Conservation (phyloP, 176 grass and related monocot genomes). For the Phyllostachys edulis region DNA sequence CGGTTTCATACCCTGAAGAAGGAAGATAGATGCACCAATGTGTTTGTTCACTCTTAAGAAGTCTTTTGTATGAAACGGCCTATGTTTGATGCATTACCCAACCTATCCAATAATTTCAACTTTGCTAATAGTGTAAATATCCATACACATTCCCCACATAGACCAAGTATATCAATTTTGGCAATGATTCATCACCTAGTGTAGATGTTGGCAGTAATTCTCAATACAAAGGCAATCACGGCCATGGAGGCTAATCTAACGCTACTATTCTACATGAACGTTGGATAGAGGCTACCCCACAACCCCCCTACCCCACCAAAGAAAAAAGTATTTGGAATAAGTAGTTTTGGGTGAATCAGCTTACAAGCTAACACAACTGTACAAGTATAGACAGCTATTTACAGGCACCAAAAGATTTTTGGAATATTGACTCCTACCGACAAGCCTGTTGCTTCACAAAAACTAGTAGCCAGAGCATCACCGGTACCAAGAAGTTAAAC, state of each 20-base stretch:
- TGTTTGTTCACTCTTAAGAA: neutral
- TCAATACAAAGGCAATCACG: conserved; percentile 4
- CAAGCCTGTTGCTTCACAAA: conserved; percentile 9
- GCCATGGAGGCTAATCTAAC: neutral
- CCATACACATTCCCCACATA: neutral
- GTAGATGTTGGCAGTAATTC: conserved; percentile 8
- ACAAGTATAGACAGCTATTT: conserved; percentile 1
- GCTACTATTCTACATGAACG: neutral
- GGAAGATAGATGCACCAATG: neutral
- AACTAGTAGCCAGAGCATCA: neutral
- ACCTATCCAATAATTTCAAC: neutral
- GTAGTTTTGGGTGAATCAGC: neutral
- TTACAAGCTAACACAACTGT: neutral
- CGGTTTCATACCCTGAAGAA: neutral
- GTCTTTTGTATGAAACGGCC: neutral
- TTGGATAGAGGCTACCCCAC: neutral
- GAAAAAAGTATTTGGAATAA: neutral
- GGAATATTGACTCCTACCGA: conserved; percentile 7
- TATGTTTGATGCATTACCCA: neutral
- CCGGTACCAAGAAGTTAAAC: conserved; percentile 12
- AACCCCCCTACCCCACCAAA: neutral
- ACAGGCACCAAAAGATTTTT: neutral
- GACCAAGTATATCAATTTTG: neutral
- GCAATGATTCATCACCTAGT: neutral
- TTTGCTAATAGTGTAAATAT: conserved; percentile 26